phyloP scores from a whole-genome alignment of 495 filamentous ascomycete genomes.

The Penicillium turbatum region DNA sequence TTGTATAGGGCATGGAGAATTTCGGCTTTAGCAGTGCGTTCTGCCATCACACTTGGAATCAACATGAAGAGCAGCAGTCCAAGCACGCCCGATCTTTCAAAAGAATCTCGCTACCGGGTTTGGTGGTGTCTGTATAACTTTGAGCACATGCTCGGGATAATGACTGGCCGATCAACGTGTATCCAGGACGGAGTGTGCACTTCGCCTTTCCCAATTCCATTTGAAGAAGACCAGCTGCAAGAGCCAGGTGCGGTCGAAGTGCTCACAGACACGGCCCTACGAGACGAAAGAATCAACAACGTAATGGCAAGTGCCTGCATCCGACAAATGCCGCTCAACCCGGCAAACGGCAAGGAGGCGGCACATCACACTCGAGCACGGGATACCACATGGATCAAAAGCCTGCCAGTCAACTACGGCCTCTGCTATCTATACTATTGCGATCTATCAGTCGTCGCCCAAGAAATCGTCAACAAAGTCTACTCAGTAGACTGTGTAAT shows the following conservation, averaged over 20 bases:
- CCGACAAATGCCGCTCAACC: slow-evolving; percentile 38
- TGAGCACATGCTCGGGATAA: slow-evolving; percentile 56
- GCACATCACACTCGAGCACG: slow-evolving; percentile 17
- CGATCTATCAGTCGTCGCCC: slow-evolving; percentile 49
- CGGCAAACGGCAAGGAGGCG: slow-evolving; percentile 28
- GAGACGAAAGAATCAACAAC: slow-evolving; percentile 37
- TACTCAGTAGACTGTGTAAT: slow-evolving; percentile 54
- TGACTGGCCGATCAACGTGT: slow-evolving; percentile 62
- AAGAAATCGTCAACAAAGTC: slow-evolving; percentile 53
- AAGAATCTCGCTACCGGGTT: slow-evolving; percentile 58
- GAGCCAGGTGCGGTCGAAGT: slow-evolving; percentile 31
- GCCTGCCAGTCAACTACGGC: slow-evolving; percentile 32
- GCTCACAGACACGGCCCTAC: slow-evolving; percentile 28
- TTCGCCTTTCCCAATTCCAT: slow-evolving; percentile 55
- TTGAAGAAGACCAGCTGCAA: slow-evolving; percentile 49
- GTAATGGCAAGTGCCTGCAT: slow-evolving; percentile 36
- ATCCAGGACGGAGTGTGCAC: slow-evolving; percentile 57
- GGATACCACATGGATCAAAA: slow-evolving; percentile 30
- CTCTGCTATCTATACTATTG: slow-evolving; percentile 49
- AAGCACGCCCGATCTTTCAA: slow-evolving; percentile 47
- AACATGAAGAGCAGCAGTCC: slow-evolving; percentile 58
- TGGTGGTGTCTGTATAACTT: slow-evolving; percentile 65
- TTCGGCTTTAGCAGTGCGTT: slow-evolving; percentile 56
- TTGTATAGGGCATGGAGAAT: slow-evolving; percentile 57
- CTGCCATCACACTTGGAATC: slow-evolving; percentile 57